Percentiles rank a stretch among this genome's conserved stretches.
These are phyloP conservation scores for Rhododendron molle DNA, from an alignment of 148 eudicot species.

Conservation along the genomic window DNA sequence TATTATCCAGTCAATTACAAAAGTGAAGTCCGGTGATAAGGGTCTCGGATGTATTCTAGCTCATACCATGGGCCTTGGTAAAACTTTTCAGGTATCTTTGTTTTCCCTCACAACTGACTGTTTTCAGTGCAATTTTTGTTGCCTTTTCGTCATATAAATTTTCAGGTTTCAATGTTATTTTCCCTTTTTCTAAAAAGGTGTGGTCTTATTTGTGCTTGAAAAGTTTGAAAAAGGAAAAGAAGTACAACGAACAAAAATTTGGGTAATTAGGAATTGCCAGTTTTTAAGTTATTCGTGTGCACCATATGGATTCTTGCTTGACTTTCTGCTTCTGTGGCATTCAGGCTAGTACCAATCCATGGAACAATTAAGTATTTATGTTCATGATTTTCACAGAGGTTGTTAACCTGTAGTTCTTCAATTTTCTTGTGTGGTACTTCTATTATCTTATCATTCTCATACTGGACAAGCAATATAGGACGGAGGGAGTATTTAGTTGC, in stretches of 20 bases:
- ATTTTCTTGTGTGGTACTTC: not conserved
- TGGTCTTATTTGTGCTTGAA: not conserved
- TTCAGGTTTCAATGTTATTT: not conserved
- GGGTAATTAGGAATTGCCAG: not conserved
- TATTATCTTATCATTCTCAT: not conserved
- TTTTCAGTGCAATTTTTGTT: not conserved
- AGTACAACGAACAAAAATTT: not conserved
- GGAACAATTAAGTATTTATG: not conserved
- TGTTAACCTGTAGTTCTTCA: not conserved
- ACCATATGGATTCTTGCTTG: not conserved
- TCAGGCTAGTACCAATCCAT: not conserved
- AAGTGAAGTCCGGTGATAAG: conserved; percentile 86
- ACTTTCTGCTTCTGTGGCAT: not conserved
- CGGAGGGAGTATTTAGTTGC: not conserved
- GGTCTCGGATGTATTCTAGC: conserved; percentile 99
- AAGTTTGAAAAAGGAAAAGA: not conserved
- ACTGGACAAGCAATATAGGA: not conserved
- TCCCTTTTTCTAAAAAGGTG: not conserved
- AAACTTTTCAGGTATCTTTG: conserved; percentile 86
- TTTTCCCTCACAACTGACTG: not conserved
- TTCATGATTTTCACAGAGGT: not conserved
- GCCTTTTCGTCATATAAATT: not conserved
- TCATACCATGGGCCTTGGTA: conserved; percentile 99
- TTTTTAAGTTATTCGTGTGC: not conserved
- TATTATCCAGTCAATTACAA: conserved; percentile 74